Conservation (phyloP, 208 protist species). For the Entamoeba invadens region DNA sequence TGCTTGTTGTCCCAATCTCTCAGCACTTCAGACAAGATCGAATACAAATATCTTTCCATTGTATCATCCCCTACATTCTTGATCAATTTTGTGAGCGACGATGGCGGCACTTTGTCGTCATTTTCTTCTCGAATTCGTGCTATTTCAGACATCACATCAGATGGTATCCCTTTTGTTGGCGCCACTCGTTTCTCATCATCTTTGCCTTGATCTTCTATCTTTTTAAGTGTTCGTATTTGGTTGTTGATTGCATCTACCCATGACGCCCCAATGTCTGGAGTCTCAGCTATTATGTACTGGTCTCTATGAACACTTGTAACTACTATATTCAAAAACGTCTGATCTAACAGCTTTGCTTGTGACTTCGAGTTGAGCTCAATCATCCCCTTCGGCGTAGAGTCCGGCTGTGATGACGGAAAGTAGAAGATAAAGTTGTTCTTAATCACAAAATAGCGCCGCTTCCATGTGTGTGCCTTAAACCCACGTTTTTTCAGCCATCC, state of each 20-base stretch:
- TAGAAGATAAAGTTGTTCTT: not conserved
- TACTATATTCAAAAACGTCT: not conserved
- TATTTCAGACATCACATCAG: not conserved
- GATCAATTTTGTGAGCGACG: not conserved
- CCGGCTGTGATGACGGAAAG: not conserved
- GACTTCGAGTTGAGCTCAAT: not conserved
- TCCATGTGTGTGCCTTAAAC: not conserved
- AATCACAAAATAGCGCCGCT: not conserved
- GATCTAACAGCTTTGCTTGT: not conserved
- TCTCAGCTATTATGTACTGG: not conserved
- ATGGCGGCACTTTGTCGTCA: not conserved
- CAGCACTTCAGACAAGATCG: not conserved
- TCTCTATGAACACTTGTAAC: not conserved
- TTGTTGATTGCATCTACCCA: not conserved
- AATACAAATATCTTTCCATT: not conserved
- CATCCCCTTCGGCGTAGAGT: not conserved
- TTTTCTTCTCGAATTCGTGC: not conserved
- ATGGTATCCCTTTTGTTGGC: not conserved
- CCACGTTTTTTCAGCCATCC: not conserved
- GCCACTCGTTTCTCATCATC: not conserved
- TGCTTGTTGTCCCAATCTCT: not conserved
- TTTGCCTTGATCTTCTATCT: not conserved
- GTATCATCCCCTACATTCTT: not conserved
- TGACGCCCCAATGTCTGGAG: not conserved
- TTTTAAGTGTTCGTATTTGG: not conserved